A percentile compares a stretch with the other conserved stretches of the same genome.
phyloP scores from a whole-genome alignment of 1,284 basidiomycete species.

The Pseudozyma pruni region DNA sequence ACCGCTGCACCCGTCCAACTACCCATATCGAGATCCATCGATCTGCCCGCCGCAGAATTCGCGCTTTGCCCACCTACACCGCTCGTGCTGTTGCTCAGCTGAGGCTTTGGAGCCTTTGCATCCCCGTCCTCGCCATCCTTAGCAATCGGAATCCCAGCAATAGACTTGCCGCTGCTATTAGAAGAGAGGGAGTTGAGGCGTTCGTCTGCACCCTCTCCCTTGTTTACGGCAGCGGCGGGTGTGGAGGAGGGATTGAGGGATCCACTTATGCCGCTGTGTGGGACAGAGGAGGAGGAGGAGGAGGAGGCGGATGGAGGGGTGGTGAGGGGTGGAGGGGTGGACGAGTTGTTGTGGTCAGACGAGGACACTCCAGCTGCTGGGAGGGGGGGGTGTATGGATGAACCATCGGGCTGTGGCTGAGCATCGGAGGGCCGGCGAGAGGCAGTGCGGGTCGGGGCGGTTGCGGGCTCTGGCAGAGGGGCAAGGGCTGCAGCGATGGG shows the following conservation, averaged over 20 bases:
- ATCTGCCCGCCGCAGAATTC: background rate
- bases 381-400: background rate
- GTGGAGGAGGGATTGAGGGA: slow-evolving; percentile 21
- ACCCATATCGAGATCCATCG: background rate
- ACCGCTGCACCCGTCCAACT: background rate
- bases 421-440: background rate
- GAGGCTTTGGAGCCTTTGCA: slow-evolving; percentile 1
- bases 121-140: slow-evolving; percentile 19
- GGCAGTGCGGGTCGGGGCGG: background rate
- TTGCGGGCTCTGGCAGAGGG: slow-evolving; percentile 10
- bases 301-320: background rate
- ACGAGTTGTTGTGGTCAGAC: background rate
- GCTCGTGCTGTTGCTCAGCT: background rate
- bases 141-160: slow-evolving; percentile 10
- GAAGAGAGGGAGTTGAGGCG: background rate
- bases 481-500: slow-evolving; percentile 12
- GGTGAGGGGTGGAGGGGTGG: slow-evolving; percentile 5
- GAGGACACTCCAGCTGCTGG: background rate
- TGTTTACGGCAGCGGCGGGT: background rate
- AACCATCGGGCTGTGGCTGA: too few species aligned
- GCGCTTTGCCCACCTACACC: background rate
- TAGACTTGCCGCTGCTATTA: background rate
- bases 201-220: background rate
- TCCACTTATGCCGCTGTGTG: slow-evolving; percentile 5
- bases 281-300: background rate